phyloP scores from a whole-genome alignment of 192 early-diverging fungal genomes.

The Umbelopsis isabellina region DNA sequence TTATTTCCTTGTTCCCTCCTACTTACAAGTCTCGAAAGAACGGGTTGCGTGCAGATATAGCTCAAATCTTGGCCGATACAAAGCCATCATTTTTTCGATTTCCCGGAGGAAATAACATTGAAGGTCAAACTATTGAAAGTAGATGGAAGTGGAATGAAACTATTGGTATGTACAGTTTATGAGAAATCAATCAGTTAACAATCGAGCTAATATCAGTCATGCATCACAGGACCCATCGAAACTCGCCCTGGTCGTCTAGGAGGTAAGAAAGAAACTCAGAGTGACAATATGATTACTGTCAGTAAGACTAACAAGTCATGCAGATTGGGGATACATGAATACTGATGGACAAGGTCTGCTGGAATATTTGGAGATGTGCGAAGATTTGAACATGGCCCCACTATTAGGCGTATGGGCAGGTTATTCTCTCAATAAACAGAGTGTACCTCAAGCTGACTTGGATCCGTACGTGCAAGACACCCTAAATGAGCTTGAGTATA shows the following conservation, averaged over 20 bases:
- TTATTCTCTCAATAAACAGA: slow-evolving; percentile 23
- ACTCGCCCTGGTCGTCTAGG: slow-evolving; percentile 28
- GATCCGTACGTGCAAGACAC: slow-evolving; percentile 30
- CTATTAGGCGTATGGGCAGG: slow-evolving; percentile 28
- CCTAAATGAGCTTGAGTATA: slow-evolving; percentile 30
- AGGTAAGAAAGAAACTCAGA: not conserved
- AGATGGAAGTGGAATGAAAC: slow-evolving; percentile 38
- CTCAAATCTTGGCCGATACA: slow-evolving; percentile 9
- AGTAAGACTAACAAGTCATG: not conserved
- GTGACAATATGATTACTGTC: not conserved
- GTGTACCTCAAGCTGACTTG: slow-evolving; percentile 20
- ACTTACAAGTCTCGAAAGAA: slow-evolving; percentile 31
- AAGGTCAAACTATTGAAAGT: slow-evolving; percentile 3
- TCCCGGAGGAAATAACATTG: slow-evolving; percentile 34
- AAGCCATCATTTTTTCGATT: slow-evolving; percentile 32
- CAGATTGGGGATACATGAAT: slow-evolving; percentile 31
- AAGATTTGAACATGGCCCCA: slow-evolving; percentile 29
- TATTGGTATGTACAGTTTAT: slow-evolving; percentile 9
- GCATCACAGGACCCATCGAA: slow-evolving; percentile 29
- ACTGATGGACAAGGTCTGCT: slow-evolving; percentile 30
- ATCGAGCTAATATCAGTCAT: not conserved
- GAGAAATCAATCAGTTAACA: not conserved
- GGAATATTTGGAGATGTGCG: slow-evolving; percentile 29
- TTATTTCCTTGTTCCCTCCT: slow-evolving; percentile 28
- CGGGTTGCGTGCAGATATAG: slow-evolving; percentile 26